A percentile compares a stretch with the other conserved stretches of the same genome.
These are phyloP conservation scores for Byssothecium circinans DNA, from an alignment of 2,329 filamentous ascomycete genomes.

Conservation along the genomic window DNA sequence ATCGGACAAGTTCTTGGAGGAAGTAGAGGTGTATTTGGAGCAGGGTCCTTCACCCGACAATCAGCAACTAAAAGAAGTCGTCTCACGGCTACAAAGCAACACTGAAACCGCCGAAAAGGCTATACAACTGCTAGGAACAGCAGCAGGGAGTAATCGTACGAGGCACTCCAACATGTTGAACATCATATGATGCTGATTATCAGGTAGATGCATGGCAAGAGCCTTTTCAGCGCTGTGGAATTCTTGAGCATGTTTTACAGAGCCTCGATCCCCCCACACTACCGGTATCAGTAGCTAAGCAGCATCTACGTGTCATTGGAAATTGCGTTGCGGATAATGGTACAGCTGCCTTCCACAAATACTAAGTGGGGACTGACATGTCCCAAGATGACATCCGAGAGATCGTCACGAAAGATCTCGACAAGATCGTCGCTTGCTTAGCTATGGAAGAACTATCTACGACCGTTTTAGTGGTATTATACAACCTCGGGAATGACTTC, in stretches of 20 bases:
- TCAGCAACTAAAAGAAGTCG: conserved; percentile 17
- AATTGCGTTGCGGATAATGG: conserved; percentile 44
- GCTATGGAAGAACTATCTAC: conserved; percentile 22
- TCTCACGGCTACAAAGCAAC: conserved; percentile 17
- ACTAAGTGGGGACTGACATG: conserved; percentile 16
- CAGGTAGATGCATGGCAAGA: conserved; percentile 33
- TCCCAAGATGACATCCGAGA: conserved; percentile 37
- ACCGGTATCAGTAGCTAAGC: conserved; percentile 28
- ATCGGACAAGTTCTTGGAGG: conserved; percentile 18
- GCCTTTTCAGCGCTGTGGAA: conserved; percentile 27
- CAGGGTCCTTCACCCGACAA: conserved; percentile 16
- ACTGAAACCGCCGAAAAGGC: conserved; percentile 17
- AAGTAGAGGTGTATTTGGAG: conserved; percentile 18
- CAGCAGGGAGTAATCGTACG: conserved; percentile 37
- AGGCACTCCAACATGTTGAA: no score
- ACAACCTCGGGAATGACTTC: conserved; percentile 49
- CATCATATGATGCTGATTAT: no score
- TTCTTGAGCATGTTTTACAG: conserved; percentile 32
- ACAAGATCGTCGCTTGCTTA: conserved; percentile 30
- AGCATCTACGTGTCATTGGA: conserved; percentile 42
- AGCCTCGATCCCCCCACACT: conserved; percentile 24
- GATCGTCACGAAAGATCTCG: conserved; percentile 26
- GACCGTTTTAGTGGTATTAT: conserved; percentile 45
- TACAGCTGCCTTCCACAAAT: conserved; percentile 12
- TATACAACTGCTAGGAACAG: conserved; percentile 35